Base-by-base conservation (phyloP, 352 stramenopile genomes). In the Globisporangium carolinianum region DNA sequence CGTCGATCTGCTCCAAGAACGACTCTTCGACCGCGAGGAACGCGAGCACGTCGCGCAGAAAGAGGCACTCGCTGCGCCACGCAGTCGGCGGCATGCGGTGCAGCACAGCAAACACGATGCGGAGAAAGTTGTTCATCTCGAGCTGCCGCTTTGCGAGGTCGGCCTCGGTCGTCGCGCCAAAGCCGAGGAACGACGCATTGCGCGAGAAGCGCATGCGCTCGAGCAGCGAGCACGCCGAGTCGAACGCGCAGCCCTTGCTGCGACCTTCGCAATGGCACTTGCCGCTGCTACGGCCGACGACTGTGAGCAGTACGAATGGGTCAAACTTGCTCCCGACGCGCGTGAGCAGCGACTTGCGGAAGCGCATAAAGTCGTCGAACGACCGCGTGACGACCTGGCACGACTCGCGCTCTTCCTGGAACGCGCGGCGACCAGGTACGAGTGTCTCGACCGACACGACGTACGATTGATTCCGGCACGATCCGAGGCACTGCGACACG, bases 81-180 rank as follows among this genome's bases (percentile, higher is more conserved):
- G 71, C 67, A 37, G 67, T 72, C 24, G 78, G 74, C 59, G 86
- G 75, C 73, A 89, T 88, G 51, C 77, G 76, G 61, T 91, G 82
- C 58, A 94, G 62, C 54, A 91, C 87, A 46, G 73, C 75, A 55
- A 92, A 89, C 57, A 94, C 76, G 59, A 89, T 81, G 51, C 75
- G 76, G 46, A 94, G 59, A 57, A 94, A 94, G 58, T 86, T 88
- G 69, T 90, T 81, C 77, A 92, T 87, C 70, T 94, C 82, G 37
- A 58, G 55, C 58, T 91, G 80, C 37, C 81, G 79, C 60, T 78
- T 87, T 8, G 58, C 75, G 1, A 90, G 61, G 59, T 89, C 73
- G 7, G 61, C 55, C 42, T 82, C 70, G 15, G 68, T 67, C 48
- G 71, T 63, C 43, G 60, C 75, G 45, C 73, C 65, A 35, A 87